Conservation (phyloP, 345 rosid species). For the Eucalyptus sp. region DNA sequence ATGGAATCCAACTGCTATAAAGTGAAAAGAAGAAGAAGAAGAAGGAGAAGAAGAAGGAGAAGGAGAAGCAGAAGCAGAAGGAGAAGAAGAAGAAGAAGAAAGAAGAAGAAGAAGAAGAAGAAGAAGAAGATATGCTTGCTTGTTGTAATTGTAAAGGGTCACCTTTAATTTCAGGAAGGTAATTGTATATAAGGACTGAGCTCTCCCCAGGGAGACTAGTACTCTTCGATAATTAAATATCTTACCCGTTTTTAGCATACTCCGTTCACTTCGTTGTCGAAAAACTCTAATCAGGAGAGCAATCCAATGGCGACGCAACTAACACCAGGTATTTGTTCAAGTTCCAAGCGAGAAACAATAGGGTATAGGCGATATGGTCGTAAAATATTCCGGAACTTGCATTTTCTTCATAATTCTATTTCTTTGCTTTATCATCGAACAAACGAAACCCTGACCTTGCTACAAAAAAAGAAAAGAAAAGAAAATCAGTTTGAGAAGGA, state of each 20-base stretch:
- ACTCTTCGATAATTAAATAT: background rate
- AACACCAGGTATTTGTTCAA: background rate
- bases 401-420: no score
- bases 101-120: no score
- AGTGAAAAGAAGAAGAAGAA: background rate
- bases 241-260: background rate
- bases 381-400: no score
- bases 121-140: background rate
- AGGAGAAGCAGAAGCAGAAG: no score
- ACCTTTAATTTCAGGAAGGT: background rate
- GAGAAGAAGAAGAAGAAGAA: no score
- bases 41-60: no score
- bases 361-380: accelerated
- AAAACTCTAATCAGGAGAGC: background rate
- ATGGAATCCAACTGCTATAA: background rate
- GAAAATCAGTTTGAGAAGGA: no score
- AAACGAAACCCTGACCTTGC: no score
- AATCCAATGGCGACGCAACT: background rate
- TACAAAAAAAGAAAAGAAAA: accelerated
- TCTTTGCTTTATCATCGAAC: no score
- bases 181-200: background rate
- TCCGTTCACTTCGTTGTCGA: background rate
- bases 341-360: accelerated
- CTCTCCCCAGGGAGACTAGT: background rate
- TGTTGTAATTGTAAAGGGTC: background rate